Base-by-base conservation (phyloP, 495 filamentous ascomycete species). In the Lasiosphaeria hispida region DNA sequence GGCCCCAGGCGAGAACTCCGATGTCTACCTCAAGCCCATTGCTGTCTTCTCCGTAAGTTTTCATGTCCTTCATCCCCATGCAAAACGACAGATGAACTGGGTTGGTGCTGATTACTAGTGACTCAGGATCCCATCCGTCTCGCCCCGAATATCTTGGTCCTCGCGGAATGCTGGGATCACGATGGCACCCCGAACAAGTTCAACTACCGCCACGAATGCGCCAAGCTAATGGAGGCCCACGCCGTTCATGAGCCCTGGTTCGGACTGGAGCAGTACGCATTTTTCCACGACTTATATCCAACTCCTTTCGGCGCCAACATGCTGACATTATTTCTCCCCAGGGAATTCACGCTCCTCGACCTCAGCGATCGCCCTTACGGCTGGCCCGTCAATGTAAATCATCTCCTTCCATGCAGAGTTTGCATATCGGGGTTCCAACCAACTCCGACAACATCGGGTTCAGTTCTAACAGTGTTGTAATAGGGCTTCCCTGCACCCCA, bases 111-210 rank as follows among this genome's bases (percentile, higher is more conserved):
- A 42, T 38, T 42, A 10, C 23, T 18, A n/a, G 15, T 13, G 30
- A n/a, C n/a, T 13, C 52, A 34, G 55, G 92, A 97, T 58, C 94
- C 94, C 47, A 92, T 97, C 90, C 89, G 94, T 62, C 79, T 78
- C 61, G 73, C 73, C 23, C 78, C 79, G 79, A 97, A 97, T 83
- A 87, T 97, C 73, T 84, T 98, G 92, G 94, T 98, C 58, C 87
- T 98, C 68, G 83, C 85, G 69, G 94, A 98, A 80, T 95, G 89
- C 81, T 97, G 91, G 92, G 91, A 96, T 70, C 76, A 87, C 67
- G 93, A 97, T 80, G 94, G 95, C 71, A 90, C 87, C 65, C 94
- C 94, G 74, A 98, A 98, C 86, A 93, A 94, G 77, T 97, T 85
- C 88, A 98, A 97, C 85, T 86, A 89, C 88, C 90, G 94, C 60